A percentile compares a stretch with the other conserved stretches of the same genome.
Evolutionary conservation across 306 rosid genomes (phyloP).

Genomic region (Lathyrus tuberosus): DNA sequence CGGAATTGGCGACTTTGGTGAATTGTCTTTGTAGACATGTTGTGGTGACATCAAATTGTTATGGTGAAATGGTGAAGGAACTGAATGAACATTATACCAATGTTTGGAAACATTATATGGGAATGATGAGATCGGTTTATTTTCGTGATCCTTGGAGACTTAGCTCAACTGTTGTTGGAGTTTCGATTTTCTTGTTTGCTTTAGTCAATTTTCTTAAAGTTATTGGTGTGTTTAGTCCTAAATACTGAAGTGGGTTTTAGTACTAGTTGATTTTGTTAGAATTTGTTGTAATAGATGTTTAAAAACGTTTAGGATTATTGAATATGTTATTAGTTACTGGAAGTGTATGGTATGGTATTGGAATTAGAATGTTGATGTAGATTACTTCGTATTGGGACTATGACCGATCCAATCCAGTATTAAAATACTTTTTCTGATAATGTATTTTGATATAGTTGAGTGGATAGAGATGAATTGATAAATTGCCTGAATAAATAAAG

Average conservation of each 20-base stretch:
- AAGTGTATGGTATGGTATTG: no score
- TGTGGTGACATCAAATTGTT: constrained; percentile 34
- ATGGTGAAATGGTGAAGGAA: constrained; percentile 17
- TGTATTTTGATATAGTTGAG: no score
- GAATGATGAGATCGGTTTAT: constrained; percentile 29
- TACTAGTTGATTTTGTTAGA: constrained; percentile 6
- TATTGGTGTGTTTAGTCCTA: constrained; percentile 22
- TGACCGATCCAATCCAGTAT: no score
- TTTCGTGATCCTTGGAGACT: constrained; percentile 45
- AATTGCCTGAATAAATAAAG: no score
- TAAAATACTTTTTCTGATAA: no score
- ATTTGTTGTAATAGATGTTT: not conserved
- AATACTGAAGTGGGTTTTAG: not conserved
- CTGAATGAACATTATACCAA: constrained; percentile 37
- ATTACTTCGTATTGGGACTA: no score
- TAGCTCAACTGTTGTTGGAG: constrained; percentile 37
- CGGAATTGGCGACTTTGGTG: constrained; percentile 40
- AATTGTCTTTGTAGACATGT: constrained; percentile 39
- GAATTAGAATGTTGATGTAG: no score
- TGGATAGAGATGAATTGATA: no score
- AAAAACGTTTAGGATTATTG: no score
- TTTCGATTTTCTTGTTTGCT: constrained; percentile 36
- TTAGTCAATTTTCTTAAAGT: constrained; percentile 30
- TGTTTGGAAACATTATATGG: constrained; percentile 40
- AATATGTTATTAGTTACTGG: not conserved